A percentile compares a stretch with the other conserved stretches of the same genome.
These are phyloP conservation scores for baker's yeast (Saccharomyces cerevisiae) DNA, from an alignment of 805 yeast species.

Conservation along the genomic window DNA sequence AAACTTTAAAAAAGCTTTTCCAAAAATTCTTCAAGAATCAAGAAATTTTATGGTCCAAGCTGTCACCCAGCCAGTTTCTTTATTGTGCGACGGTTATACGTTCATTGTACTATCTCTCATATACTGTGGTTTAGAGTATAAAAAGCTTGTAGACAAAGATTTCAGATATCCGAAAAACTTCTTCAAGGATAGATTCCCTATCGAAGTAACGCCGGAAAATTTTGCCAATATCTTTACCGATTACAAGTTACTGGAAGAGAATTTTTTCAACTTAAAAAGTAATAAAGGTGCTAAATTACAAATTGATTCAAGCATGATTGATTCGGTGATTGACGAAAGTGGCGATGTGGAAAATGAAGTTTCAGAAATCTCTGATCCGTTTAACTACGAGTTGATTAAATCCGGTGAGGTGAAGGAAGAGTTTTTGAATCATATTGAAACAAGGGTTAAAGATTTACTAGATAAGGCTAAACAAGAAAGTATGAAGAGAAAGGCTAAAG, in stretches of 20 bases:
- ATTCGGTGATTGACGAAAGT: constrained; percentile 20
- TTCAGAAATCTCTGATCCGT: constrained; percentile 7
- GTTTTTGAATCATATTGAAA: constrained; percentile 22
- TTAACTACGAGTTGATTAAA: constrained; percentile 21
- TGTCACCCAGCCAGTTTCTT: constrained; percentile 30
- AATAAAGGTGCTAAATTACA: constrained; percentile 27
- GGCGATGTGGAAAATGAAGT: neutral
- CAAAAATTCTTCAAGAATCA: constrained; percentile 28
- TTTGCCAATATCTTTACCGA: constrained; percentile 23
- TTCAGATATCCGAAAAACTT: constrained; percentile 28
- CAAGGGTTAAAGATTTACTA: constrained; percentile 19
- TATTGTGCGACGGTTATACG: constrained; percentile 28
- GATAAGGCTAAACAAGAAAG: constrained; percentile 18
- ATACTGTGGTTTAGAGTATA: constrained; percentile 28
- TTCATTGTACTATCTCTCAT: constrained; percentile 25
- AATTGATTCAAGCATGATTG: constrained; percentile 19
- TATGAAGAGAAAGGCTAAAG: constrained; percentile 14
- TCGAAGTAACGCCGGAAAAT: constrained; percentile 13
- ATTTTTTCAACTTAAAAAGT: constrained; percentile 29
- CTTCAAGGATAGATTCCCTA: constrained; percentile 24
- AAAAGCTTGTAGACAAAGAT: constrained; percentile 16
- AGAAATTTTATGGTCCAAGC: constrained; percentile 30
- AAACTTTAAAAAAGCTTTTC: constrained; percentile 23
- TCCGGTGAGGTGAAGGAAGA: constrained; percentile 27
- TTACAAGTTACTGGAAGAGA: constrained; percentile 27